Evolutionary conservation across 805 yeast genomes (phyloP).

Genomic region (Schizosaccharomyces lindneri): DNA sequence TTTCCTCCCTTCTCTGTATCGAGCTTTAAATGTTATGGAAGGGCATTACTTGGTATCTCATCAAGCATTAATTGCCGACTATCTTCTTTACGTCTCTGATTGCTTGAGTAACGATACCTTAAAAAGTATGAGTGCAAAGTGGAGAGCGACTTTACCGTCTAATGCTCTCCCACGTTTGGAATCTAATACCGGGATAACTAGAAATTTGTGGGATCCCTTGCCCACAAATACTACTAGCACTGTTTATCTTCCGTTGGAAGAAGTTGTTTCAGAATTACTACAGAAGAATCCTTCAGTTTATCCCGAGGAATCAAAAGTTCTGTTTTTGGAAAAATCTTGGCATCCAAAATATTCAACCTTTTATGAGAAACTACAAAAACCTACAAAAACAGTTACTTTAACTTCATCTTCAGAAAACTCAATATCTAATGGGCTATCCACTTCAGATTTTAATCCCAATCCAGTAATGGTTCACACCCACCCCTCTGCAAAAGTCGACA

Average conservation of each 20-base stretch:
- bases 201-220: background rate
- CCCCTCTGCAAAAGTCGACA: background rate
- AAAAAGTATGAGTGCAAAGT: no score
- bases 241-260: background rate
- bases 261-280: background rate
- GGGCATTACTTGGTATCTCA: no score
- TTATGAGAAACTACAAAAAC: background rate
- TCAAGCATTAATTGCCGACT: no score
- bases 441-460: background rate
- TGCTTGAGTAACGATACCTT: no score
- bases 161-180: no score
- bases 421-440: background rate
- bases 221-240: background rate
- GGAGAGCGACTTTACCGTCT: no score
- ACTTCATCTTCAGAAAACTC: background rate
- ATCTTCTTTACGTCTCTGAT: no score
- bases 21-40: background rate
- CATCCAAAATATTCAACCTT: background rate
- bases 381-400: background rate
- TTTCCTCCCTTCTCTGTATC: background rate
- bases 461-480: background rate
- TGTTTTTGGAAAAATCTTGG: background rate
- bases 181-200: no score
- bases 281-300: background rate
- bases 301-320: background rate